Evolutionary conservation across 2,329 filamentous ascomycete genomes (phyloP), one percentile per base, ranked within the genome.

Genomic region (Daldinia sp.): DNA sequence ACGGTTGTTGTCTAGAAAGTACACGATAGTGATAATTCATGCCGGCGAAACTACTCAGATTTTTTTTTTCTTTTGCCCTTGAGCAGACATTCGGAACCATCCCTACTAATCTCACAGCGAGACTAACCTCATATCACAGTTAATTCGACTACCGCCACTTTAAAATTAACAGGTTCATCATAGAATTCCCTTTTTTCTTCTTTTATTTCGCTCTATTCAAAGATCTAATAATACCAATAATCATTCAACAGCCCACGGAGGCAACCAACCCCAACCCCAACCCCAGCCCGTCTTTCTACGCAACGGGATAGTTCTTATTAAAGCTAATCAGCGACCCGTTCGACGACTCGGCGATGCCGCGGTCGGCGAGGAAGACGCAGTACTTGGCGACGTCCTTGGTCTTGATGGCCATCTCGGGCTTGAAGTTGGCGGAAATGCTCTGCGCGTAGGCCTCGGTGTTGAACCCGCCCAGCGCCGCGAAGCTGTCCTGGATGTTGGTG

Each of bases 401-500:
- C 23, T 74, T 73, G 4, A 83, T 63, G 13, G 69, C 68, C 30
- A 74, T 75, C 65, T 78, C 73, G 5, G 64, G 69, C n/a, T 72
- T 72, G 50, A 75, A 78, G 9, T 74, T 74, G 2, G 79, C 75
- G 60, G 77, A 72, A 3, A 75, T 70, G n/a, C 71, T 74, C 58
- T 74, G 63, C 33, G 65, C 68, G 71, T 78, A 78, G 2, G 61
- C 60, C 60, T 79, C 77, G 68, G 67, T 63, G 72, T 82, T 78
- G 63, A 81, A 60, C 10, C 79, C 79, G 13, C 67, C 67, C 26
- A 72, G 51, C 26, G 37, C 41, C 37, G 15, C 13, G 55, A 88
- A 81, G 6, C 80, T 78, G 48, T 84, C 82, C 2, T 68, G 74
- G 60, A 89, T 88, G 69, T 88, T 87, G 13, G 87, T 88, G 10